A percentile compares a stretch with the other conserved stretches of the same genome.
These are phyloP conservation scores for Basidioascus undulatus DNA, from an alignment of 768 basidiomycete genomes.

Conservation along the genomic window DNA sequence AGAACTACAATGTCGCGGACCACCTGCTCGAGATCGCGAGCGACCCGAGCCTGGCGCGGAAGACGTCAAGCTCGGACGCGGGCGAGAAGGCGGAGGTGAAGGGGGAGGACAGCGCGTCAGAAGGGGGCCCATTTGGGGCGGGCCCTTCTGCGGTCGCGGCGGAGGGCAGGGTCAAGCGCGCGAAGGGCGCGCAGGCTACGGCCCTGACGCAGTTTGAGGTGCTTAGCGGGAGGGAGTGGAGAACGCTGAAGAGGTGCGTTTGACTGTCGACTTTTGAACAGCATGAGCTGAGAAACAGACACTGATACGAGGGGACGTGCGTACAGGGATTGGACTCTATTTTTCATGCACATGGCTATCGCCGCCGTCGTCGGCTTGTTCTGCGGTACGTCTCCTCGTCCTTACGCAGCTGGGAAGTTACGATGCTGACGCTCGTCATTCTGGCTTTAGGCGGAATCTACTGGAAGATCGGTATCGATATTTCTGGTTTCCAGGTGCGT, in stretches of 20 bases:
- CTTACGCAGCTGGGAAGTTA: neutral
- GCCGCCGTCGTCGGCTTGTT: constrained; percentile 59
- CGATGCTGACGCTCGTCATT: too few relatives aligned
- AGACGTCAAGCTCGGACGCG: too few relatives aligned
- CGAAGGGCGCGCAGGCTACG: too few relatives aligned
- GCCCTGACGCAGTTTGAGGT: constrained; percentile 76
- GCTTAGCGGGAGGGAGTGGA: constrained; percentile 64
- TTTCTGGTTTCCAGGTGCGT: constrained; percentile 59
- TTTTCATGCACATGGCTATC: constrained; percentile 50
- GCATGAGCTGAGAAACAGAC: neutral
- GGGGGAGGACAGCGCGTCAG: neutral
- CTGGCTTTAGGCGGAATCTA: constrained; percentile 52
- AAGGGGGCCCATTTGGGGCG: neutral
- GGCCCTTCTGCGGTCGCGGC: neutral
- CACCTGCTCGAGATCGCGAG: constrained; percentile 73
- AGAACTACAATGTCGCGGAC: constrained; percentile 80
- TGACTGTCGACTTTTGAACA: neutral
- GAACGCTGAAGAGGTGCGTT: constrained; percentile 39
- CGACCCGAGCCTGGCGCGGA: constrained; percentile 27
- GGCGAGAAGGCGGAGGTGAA: neutral
- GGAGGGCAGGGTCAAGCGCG: constrained; percentile 20
- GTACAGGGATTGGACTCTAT: constrained; percentile 53
- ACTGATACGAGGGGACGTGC: neutral
- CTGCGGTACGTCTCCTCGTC: constrained; percentile 31
- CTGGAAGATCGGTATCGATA: constrained; percentile 49